A percentile compares a stretch with the other conserved stretches of the same genome.
phyloP scores from a whole-genome alignment of 1,284 basidiomycete genomes.

The Heimioporus retisporus region DNA sequence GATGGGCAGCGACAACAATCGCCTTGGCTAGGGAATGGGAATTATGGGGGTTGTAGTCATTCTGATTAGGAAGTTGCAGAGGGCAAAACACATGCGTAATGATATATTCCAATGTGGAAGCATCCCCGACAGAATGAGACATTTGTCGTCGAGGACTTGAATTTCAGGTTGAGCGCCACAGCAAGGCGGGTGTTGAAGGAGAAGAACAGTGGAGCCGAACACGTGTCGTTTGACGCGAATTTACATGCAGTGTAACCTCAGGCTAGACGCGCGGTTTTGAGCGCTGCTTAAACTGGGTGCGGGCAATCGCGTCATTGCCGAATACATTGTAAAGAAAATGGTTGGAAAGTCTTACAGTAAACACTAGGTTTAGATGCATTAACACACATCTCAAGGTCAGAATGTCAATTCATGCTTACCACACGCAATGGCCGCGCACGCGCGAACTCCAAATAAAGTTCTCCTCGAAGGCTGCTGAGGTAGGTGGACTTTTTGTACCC shows the following conservation, averaged over 20 bases:
- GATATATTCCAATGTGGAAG: conserved; percentile 6
- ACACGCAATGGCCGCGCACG: conserved; percentile 69
- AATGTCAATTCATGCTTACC: conserved; percentile 49
- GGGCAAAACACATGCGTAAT: too few relatives aligned
- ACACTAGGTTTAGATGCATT: conserved; percentile 51
- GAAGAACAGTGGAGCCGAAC: too few relatives aligned
- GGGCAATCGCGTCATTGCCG: too few relatives aligned
- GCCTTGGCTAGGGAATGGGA: conserved; percentile 18
- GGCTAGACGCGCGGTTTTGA: too few relatives aligned
- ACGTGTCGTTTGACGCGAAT: too few relatives aligned
- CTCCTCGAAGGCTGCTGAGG: conserved; percentile 45
- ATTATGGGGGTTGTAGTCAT: conserved; percentile 18
- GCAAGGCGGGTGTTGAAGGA: too few relatives aligned
- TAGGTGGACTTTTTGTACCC: conserved; percentile 31
- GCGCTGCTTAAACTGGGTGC: too few relatives aligned
- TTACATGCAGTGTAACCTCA: too few relatives aligned
- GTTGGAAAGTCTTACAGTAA: too few relatives aligned
- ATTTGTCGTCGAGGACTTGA: too few relatives aligned
- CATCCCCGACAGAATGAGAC: not conserved
- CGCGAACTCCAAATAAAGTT: conserved; percentile 59
- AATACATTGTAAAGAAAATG: too few relatives aligned
- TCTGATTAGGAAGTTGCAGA: conserved; percentile 26
- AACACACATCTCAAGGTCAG: conserved; percentile 10
- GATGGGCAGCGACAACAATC: conserved; percentile 5
- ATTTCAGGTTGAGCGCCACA: too few relatives aligned